These are phyloP conservation scores for Penstemon davidsonii DNA, from an alignment of 257 asterid genomes.

Conservation along the genomic window DNA sequence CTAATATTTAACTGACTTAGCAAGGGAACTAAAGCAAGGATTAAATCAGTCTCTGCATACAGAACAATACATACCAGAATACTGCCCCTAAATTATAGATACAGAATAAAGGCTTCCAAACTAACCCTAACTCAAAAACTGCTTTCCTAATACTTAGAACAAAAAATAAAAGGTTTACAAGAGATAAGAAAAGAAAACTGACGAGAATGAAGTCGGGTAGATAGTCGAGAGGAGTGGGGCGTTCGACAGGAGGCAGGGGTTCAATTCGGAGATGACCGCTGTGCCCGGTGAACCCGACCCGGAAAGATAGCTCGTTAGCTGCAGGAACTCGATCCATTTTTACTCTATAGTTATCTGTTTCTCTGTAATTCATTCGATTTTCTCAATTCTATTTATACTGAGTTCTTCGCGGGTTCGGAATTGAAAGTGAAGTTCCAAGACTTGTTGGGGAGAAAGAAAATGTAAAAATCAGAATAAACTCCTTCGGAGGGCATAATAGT, in stretches of 20 bases:
- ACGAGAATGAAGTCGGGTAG: slow-evolving; percentile 90
- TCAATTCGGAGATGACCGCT: slow-evolving; percentile 81
- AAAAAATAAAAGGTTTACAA: not conserved
- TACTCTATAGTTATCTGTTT: not conserved
- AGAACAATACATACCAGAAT: not conserved
- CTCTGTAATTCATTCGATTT: slow-evolving; percentile 21
- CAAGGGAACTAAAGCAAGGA: no score
- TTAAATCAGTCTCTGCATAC: not conserved
- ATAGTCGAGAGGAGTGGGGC: slow-evolving; percentile 49
- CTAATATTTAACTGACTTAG: no score
- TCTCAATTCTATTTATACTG: slow-evolving; percentile 15
- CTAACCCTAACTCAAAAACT: slow-evolving; percentile 24
- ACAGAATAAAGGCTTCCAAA: slow-evolving; percentile 9
- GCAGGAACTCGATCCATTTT: slow-evolving; percentile 65
- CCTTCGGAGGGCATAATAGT: not conserved
- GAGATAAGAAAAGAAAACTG: slow-evolving; percentile 28
- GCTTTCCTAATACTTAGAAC: not conserved
- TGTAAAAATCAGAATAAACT: slow-evolving; percentile 1
- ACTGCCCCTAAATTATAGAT: slow-evolving; percentile 4
- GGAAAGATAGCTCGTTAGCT: slow-evolving; percentile 60
- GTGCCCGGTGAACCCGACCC: slow-evolving; percentile 89
- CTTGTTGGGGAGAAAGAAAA: not conserved
- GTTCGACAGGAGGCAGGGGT: slow-evolving; percentile 81
- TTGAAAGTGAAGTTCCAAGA: not conserved
- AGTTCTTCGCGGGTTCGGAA: not conserved